Evolutionary conservation across 177 flowering plant species (phyloP), one percentile per base, ranked within the genome.

Genomic region (Tripterygium wilfordii): DNA sequence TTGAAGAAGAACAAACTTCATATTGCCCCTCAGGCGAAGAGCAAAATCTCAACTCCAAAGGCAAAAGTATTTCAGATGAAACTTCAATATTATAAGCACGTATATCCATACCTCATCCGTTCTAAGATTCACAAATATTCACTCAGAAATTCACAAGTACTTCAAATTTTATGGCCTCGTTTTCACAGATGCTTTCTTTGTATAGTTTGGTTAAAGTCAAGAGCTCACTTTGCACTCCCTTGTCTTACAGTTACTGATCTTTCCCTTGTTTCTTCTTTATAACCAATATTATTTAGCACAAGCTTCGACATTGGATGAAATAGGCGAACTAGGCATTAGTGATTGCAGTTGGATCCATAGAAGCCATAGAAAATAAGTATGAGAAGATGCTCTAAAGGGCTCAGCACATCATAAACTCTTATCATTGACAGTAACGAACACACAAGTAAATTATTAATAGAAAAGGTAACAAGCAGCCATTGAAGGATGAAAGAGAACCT

Each of bases 401-500:
- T 12, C 12, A 7, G 12, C 33, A 30, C 7, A 30, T 6, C 7
- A 6, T 30, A 6, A 6, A 30, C 7, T 30, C 12, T 30, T 12
- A 30, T 30, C 8, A 30, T 7, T 12, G 8, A 6, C 33, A 30
- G 12, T 12, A 30, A 30, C 33, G 12, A 30, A 30, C 25, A 41
- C 24, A 22, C 24, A 41, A 13, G 25, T 35, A 12, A 30, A 30
- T 30, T 12, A 6, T 30, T 12, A 30, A 30, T 30, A 6, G 33
- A 30, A 30, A 30, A 8, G 20, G 21, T 16, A 39, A 12, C 25
- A 49, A 57, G 23, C 5, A 27, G 37, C 39, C 8, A 28, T 5
- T 16, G 20, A 18, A 42, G 16, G 13, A 27, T 25, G 24, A 51
- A 17, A 36, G 28, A 41, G 24, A 63, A 76, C 83, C 79, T 67